Conservation (phyloP, 1,139 yeast species). For the Candida sp. region DNA sequence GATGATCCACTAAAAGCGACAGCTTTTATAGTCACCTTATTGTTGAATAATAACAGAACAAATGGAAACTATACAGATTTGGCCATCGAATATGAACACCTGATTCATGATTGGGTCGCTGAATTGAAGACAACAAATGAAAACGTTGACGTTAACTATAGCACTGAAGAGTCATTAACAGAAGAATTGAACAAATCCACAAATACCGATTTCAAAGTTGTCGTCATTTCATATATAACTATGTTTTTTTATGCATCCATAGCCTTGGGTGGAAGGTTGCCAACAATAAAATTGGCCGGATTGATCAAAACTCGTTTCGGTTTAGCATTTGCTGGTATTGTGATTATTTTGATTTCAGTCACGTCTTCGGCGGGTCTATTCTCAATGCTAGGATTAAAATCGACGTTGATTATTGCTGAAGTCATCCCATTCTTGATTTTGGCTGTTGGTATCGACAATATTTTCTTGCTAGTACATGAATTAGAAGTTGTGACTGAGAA, state of each 20-base stretch:
- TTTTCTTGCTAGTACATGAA: constrained; percentile 82
- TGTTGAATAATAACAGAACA: constrained; percentile 41
- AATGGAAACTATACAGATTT: constrained; percentile 33
- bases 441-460: constrained; percentile 95
- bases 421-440: constrained; percentile 93
- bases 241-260: constrained; percentile 90
- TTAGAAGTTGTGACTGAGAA: constrained; percentile 50
- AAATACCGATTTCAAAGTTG: constrained; percentile 72
- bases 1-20: constrained; percentile 54
- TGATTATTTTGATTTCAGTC: constrained; percentile 78
- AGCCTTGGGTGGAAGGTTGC: constrained; percentile 65
- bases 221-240: constrained; percentile 71
- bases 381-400: constrained; percentile 69
- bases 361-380: constrained; percentile 81
- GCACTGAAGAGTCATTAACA: constrained; percentile 79
- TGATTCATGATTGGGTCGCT: constrained; percentile 54
- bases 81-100: constrained; percentile 64
- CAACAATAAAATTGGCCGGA: constrained; percentile 17
- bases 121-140: constrained; percentile 42
- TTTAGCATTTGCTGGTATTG: constrained; percentile 77
- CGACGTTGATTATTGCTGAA: constrained; percentile 91
- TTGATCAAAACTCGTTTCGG: constrained; percentile 65
- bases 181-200: constrained; percentile 81
- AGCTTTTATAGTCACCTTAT: constrained; percentile 75
- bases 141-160: constrained; percentile 66